These are phyloP conservation scores for Monosporascus sp. DNA, from an alignment of 2,329 filamentous ascomycete genomes.

Conservation along the genomic window DNA sequence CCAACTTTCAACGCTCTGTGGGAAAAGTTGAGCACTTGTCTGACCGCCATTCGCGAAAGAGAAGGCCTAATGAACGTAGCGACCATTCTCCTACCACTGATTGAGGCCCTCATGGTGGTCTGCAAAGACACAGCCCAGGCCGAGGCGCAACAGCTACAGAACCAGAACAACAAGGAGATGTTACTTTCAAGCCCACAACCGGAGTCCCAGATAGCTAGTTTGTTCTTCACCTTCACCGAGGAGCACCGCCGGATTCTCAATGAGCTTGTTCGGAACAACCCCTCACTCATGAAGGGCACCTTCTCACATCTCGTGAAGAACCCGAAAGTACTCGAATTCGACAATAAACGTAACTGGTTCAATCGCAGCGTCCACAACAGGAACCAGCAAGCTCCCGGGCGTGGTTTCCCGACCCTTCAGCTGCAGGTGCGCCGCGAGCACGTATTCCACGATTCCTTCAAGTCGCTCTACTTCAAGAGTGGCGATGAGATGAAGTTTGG, in stretches of 20 bases:
- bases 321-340: slow-evolving; percentile 96
- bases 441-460: slow-evolving; percentile 98
- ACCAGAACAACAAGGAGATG: slow-evolving; percentile 57
- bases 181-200: slow-evolving; percentile 70
- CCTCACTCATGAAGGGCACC: slow-evolving; percentile 96
- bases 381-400: slow-evolving; percentile 55
- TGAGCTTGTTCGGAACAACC: slow-evolving; percentile 93
- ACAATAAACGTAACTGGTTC: slow-evolving; percentile 99
- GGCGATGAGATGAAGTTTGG: slow-evolving; percentile 98
- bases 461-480: slow-evolving; percentile 93
- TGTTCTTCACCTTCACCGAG: slow-evolving; percentile 97
- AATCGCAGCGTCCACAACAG: slow-evolving; percentile 84
- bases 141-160: slow-evolving; percentile 49
- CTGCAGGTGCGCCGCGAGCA: slow-evolving; percentile 87
- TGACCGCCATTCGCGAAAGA: slow-evolving; percentile 81
- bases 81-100: slow-evolving; percentile 87
- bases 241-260: slow-evolving; percentile 97
- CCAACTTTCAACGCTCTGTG: slow-evolving; percentile 85
- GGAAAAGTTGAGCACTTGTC: slow-evolving; percentile 84
- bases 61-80: slow-evolving; percentile 97
- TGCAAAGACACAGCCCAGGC: slow-evolving; percentile 93
- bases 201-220: slow-evolving; percentile 74
- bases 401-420: slow-evolving; percentile 69
- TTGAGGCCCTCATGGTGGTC: slow-evolving; percentile 97
- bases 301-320: slow-evolving; percentile 97